These are phyloP conservation scores for Pleurotus tuber-regium DNA, from an alignment of 768 basidiomycete genomes.

Conservation along the genomic window DNA sequence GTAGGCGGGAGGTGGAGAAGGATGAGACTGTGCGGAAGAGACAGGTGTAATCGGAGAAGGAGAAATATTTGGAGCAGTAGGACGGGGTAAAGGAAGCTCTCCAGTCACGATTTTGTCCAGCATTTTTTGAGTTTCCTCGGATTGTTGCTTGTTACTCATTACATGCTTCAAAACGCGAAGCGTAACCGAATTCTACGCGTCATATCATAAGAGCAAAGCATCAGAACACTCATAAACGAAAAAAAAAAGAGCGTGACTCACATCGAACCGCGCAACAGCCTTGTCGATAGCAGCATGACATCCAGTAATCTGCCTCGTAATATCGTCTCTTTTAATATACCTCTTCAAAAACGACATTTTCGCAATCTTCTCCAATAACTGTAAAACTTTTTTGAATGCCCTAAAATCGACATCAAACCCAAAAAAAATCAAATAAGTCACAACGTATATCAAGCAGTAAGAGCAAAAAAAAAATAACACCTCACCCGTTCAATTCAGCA, in stretches of 20 bases:
- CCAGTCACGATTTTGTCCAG: neutral
- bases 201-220: no score
- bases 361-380: conserved; percentile 26
- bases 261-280: conserved; percentile 50
- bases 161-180: conserved; percentile 54
- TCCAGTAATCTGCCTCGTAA: conserved; percentile 42
- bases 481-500: conserved; percentile 47
- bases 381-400: neutral
- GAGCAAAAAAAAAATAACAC: neutral
- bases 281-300: conserved; percentile 56
- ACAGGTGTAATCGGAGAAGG: conserved; percentile 6
- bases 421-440: neutral
- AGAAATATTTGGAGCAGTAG: neutral
- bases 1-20: neutral
- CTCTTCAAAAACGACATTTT: conserved; percentile 56
- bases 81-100: conserved; percentile 9
- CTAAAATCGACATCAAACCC: conserved; percentile 1
- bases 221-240: neutral
- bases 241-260: conserved; percentile 24
- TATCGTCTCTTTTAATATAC: conserved; percentile 62
- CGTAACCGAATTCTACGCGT: conserved; percentile 48
- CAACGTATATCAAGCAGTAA: neutral
- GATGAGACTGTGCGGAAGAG: neutral
- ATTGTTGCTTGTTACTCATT: conserved; percentile 34
- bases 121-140: conserved; percentile 14